Base-by-base conservation (phyloP, 2,329 filamentous ascomycete genomes). In the Ophiosphaerella korrae region DNA sequence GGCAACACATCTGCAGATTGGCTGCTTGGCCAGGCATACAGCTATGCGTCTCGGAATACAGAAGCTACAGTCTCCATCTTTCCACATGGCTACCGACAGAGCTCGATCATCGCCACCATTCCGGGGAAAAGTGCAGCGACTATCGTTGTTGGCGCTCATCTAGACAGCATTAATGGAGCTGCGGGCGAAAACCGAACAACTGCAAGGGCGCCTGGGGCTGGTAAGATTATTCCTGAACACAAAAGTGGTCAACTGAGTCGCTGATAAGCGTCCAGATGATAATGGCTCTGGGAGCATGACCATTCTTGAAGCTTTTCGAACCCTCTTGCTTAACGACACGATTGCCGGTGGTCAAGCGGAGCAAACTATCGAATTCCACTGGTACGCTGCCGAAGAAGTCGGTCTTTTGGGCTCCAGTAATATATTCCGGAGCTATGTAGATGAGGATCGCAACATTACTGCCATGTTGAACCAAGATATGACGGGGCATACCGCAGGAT, bases 401-500 rank as follows among this genome's bases (percentile, higher is more conserved):
- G 91, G 92, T 34, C 80, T 96, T 42, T 82, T 95, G 6, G 91
- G 91, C 50, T 92, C 88, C 66, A 90, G 96, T 73, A 92, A 88
- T 50, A 88, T 97, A 73, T 97, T 96, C 79, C 81, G 83, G 42
- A 76, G 83, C 11, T 97, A 97, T 70, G 86, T 88, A 73, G 84
- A 86, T 69, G 74, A 82, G 14, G 81, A 82, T 23, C 83, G 87
- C 29, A 85, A 92, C 59, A 82, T 97, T 73, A 94, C 92, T 76
- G 92, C 92, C 26, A 97, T 97, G 93, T 83, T 97, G 45, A 92
- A 97, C 78, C 92, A 97, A 75, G 93, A 97, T 74, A 97, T 97
- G 92, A 69, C 66, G 1, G 92, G 92, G 13, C 96, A 88, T 71
- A 83, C 91, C 3, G 85, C 91, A 70, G 86, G 86, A 63, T 95